These are phyloP conservation scores for Solanum chiquidenum DNA, from an alignment of 257 asterid species.

Conservation along the genomic window DNA sequence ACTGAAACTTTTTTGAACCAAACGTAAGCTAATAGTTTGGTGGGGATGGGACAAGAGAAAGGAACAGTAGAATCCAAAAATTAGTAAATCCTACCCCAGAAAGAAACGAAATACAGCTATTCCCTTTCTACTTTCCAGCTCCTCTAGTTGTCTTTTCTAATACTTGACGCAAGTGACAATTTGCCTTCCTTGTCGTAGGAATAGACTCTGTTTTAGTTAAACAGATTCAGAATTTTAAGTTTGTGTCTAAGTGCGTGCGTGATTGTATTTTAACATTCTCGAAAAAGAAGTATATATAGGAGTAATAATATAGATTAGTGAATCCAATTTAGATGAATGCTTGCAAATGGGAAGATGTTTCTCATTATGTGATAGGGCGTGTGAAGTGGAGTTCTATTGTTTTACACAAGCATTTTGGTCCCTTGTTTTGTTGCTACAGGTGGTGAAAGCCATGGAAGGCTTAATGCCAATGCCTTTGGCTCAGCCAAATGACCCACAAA, in stretches of 20 bases:
- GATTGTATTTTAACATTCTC: not conserved
- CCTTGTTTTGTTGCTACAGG: constrained; percentile 51
- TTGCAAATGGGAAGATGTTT: not conserved
- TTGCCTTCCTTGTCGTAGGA: not conserved
- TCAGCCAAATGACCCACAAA: constrained; percentile 30
- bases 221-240: not conserved
- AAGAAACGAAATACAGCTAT: not conserved
- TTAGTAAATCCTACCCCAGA: not conserved
- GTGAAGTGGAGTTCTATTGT: constrained; percentile 25
- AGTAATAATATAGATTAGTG: not conserved
- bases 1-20: not conserved
- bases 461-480: constrained; percentile 36
- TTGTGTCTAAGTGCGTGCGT: not conserved
- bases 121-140: not conserved
- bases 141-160: not conserved
- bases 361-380: not conserved
- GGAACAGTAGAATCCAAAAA: not conserved
- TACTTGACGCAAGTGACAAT: not conserved
- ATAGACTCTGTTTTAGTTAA: not conserved
- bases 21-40: not conserved
- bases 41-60: not conserved
- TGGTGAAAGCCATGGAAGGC: constrained; percentile 71
- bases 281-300: too few species aligned
- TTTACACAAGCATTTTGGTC: constrained; percentile 49
- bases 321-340: not conserved